Evolutionary conservation across 768 basidiomycete species (phyloP), one percentile per base, ranked within the genome.

Genomic region (Collybia sp.): DNA sequence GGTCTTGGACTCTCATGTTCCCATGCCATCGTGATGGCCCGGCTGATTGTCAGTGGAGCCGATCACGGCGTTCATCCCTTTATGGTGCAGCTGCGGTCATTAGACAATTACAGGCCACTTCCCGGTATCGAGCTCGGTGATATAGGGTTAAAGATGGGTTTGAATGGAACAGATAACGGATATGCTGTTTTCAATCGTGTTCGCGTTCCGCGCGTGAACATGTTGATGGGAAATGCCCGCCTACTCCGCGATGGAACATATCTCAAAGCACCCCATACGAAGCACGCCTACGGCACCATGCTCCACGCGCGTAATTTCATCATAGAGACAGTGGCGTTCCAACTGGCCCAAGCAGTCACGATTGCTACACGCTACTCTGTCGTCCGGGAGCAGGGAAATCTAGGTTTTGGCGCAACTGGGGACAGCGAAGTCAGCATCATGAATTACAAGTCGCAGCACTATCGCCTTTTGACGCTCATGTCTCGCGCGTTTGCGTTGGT

Each of bases 251-350:
- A n/a, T n/a, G n/a, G n/a, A n/a, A n/a, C n/a, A 6, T 61, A 60
- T 31, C 37, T 16, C 19, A 30, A 43, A 16, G 34, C 40, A 17
- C 8, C 49, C 4, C n/a, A n/a, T n/a, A n/a, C n/a, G n/a, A n/a
- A n/a, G n/a, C n/a, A n/a, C n/a, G n/a, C n/a, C n/a, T n/a, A 62
- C 36, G 45, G 52, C 36, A 55, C 55, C 30, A 60, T 62, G 59
- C 47, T 58, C 6, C 53, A 51, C 30, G 35, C 51, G 1, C 53
- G 59, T 5, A 48, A 40, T 17, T 13, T 37, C 35, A 47, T 60
- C 37, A 33, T 54, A 34, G 43, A 46, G 18, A 40, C 41, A 12
- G 45, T 54, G 37, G 47, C 53, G 13, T 55, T n/a, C n/a, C n/a
- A n/a, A n/a, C n/a, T n/a, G n/a, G n/a, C n/a, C n/a, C n/a, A n/a